Conservation (phyloP, 192 early-diverging fungal genomes). For the Radiomyces spectabilis region DNA sequence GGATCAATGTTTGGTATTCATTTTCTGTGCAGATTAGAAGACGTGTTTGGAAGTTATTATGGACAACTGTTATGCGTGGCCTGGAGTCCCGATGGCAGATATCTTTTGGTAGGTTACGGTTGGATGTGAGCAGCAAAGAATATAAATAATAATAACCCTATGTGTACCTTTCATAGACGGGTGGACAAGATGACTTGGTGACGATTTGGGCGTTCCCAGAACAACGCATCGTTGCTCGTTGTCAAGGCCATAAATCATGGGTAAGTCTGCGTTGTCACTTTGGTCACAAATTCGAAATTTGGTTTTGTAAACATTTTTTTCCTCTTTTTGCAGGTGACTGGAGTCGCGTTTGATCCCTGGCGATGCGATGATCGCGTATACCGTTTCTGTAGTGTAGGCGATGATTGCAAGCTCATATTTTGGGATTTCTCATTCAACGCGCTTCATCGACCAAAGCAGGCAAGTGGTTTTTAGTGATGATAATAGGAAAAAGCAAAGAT, state of each 20-base stretch:
- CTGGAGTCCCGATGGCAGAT: slow-evolving; percentile 91
- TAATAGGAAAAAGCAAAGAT: neutral
- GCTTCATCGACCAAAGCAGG: slow-evolving; percentile 67
- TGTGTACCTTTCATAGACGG: slow-evolving; percentile 37
- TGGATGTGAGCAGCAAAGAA: neutral
- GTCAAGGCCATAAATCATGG: slow-evolving; percentile 91
- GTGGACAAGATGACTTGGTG: slow-evolving; percentile 92
- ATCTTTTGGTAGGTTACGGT: slow-evolving; percentile 44
- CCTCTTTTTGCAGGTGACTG: slow-evolving; percentile 29
- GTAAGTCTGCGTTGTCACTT: slow-evolving; percentile 29
- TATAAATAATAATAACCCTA: neutral
- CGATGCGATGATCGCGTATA: slow-evolving; percentile 73
- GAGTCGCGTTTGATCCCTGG: slow-evolving; percentile 79
- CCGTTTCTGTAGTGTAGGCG: slow-evolving; percentile 86
- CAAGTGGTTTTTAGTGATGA: slow-evolving; percentile 21
- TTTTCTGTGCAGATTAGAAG: slow-evolving; percentile 45
- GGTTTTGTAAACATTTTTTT: too few relatives aligned
- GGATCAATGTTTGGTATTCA: neutral
- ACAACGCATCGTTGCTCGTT: slow-evolving; percentile 74
- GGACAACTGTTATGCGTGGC: slow-evolving; percentile 78
- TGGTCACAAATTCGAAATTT: too few relatives aligned
- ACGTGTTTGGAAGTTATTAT: slow-evolving; percentile 80
- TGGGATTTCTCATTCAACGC: slow-evolving; percentile 90
- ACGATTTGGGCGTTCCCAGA: slow-evolving; percentile 86
- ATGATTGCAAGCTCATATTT: slow-evolving; percentile 78